Base-by-base conservation (phyloP, 495 filamentous ascomycete species). In the Hapsidospora chrysogenum region DNA sequence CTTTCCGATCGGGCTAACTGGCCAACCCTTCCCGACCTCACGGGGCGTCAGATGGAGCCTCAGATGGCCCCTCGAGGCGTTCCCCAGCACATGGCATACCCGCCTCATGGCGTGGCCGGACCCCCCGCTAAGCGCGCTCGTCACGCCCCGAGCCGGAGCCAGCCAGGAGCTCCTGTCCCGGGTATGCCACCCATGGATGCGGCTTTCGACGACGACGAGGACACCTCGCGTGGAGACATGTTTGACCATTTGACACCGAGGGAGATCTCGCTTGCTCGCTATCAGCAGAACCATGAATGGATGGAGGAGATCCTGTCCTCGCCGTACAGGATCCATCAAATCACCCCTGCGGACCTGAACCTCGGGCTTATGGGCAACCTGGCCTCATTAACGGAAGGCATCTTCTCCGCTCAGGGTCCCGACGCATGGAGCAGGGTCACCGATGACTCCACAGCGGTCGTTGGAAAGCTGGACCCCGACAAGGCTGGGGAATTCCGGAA, bases 231-330 rank as follows among this genome's bases (percentile, higher is more conserved):
- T 2, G 85, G 85, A 11, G 89, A 97, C 47, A 64, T 80, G 46
- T 76, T 97, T 47, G 89, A 97, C 46, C 66, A 83, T 33, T 58
- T 92, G 23, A 86, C 78, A 0, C 85, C 86, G 13, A 75, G 85
- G 5, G 89, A 96, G 39, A 75, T 96, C 43, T 87, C 82, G 45
- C 61, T 76, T 41, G 69, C 72, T 45, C 66, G 89, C 31, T 97
- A 92, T 49, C 77, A 74, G 41, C 89, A 94, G 46, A 89, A 97
- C 47, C 89, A 96, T 44, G 85, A 93, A 53, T 95, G 86, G 89
- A 92, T 96, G 80, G 89, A 94, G 47, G 86, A 97, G 56, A 74
- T 97, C n/a, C 66, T 94, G 30, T 78, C 77, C 2, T 93, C 85
- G 0, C 82, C 85, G 0, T 94, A 86, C 43, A 61, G 76, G 13